These are phyloP conservation scores for Suhomyces tanzawaensis DNA, from an alignment of 805 yeast species.

Conservation along the genomic window DNA sequence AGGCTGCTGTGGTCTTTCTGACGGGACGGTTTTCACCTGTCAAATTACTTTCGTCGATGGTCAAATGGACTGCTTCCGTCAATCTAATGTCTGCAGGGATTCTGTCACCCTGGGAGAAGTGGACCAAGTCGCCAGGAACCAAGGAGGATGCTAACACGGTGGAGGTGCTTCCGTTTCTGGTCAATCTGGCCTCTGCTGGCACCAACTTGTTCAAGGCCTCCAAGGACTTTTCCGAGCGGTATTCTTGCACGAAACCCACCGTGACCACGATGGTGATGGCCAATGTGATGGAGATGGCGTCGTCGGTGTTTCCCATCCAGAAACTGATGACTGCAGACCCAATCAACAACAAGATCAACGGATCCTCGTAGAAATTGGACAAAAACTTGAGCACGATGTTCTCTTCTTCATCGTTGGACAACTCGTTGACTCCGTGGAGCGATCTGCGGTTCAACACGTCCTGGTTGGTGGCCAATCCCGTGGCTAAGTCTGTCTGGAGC, in stretches of 20 bases:
- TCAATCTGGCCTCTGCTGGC: conserved; percentile 94
- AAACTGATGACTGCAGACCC: conserved; percentile 88
- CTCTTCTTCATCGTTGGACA: conserved; percentile 75
- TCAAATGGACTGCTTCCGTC: conserved; percentile 70
- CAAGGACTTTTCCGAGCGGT: conserved; percentile 88
- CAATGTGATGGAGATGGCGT: conserved; percentile 87
- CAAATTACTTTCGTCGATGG: conserved; percentile 88
- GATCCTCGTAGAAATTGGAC: conserved; percentile 83
- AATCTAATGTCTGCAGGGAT: conserved; percentile 94
- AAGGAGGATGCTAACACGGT: conserved; percentile 81
- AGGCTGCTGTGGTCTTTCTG: conserved; percentile 53
- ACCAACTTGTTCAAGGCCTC: conserved; percentile 91
- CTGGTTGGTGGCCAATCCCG: conserved; percentile 66
- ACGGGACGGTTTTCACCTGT: conserved; percentile 96
- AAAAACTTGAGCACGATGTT: conserved; percentile 68
- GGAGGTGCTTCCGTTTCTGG: conserved; percentile 75
- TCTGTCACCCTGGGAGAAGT: conserved; percentile 88
- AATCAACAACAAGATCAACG: conserved; percentile 79
- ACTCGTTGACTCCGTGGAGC: conserved; percentile 79
- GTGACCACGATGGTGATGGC: conserved; percentile 92
- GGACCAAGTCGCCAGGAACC: conserved; percentile 95
- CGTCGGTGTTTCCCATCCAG: conserved; percentile 94
- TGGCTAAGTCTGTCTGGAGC: conserved; percentile 55
- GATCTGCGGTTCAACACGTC: conserved; percentile 72
- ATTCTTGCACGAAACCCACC: conserved; percentile 97